phyloP scores from a whole-genome alignment of 108 stramenopile species.

The Skeletonema costatum region DNA sequence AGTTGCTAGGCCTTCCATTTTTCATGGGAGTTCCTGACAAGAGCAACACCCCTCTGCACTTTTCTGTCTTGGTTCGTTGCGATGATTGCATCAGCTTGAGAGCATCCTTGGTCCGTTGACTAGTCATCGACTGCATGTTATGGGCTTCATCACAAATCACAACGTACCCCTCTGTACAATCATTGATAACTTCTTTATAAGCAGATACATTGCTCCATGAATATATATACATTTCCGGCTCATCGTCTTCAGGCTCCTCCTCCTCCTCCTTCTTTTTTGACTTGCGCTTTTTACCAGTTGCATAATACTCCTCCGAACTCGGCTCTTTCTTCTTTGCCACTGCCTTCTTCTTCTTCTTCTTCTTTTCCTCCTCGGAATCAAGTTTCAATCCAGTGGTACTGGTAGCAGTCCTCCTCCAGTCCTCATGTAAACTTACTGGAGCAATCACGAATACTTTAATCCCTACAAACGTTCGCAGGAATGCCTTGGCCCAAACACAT shows the following conservation, averaged over 20 bases:
- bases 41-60: slow-evolving; percentile 71
- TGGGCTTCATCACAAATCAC: slow-evolving; percentile 85
- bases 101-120: slow-evolving; percentile 63
- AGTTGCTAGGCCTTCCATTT: slow-evolving; percentile 81
- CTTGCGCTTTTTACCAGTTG: slow-evolving; percentile 9
- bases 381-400: slow-evolving; percentile 59
- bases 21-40: slow-evolving; percentile 93
- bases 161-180: slow-evolving; percentile 47
- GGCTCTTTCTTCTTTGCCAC: slow-evolving; percentile 15
- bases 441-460: slow-evolving; percentile 66
- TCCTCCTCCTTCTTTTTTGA: slow-evolving; percentile 25
- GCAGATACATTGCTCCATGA: slow-evolving; percentile 70
- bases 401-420: slow-evolving; percentile 77
- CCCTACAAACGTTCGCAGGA: slow-evolving; percentile 53
- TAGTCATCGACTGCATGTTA: slow-evolving; percentile 71
- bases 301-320: slow-evolving; percentile 13
- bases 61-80: slow-evolving; percentile 14
- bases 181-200: slow-evolving; percentile 20
- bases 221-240: slow-evolving; percentile 43
- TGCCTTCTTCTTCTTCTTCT: slow-evolving; percentile 29
- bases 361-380: slow-evolving; percentile 26
- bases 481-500: slow-evolving; percentile 76
- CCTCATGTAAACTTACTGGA: slow-evolving; percentile 69
- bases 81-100: slow-evolving; percentile 53
- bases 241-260: not conserved